Evolutionary conservation across 352 stramenopile species (phyloP).

Genomic region (Phytophthora constricta): DNA sequence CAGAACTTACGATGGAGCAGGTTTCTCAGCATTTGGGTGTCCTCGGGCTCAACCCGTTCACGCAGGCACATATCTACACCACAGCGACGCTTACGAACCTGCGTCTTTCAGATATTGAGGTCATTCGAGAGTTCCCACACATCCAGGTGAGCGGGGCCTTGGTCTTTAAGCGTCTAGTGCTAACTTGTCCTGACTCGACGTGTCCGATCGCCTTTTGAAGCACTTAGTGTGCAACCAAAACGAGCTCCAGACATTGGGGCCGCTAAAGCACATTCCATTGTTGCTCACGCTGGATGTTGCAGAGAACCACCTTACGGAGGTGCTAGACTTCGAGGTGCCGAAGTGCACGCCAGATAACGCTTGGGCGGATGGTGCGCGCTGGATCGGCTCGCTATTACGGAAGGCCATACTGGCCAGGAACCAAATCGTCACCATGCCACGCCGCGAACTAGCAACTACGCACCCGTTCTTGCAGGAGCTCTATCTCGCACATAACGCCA

Average conservation of each 20-base stretch:
- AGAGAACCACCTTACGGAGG: constrained; percentile 63
- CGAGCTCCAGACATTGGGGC: constrained; percentile 46
- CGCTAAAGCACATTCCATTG: constrained; percentile 55
- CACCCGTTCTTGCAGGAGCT: constrained; percentile 79
- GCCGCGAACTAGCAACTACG: constrained; percentile 39
- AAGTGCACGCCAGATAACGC: constrained; percentile 57
- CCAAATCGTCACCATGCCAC: constrained; percentile 54
- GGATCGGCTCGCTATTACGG: constrained; percentile 72
- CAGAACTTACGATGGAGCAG: constrained; percentile 34
- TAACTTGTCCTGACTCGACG: background rate
- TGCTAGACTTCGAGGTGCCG: constrained; percentile 72
- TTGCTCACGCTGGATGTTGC: constrained; percentile 66
- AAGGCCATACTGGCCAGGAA: constrained; percentile 62
- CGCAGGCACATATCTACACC: constrained; percentile 67
- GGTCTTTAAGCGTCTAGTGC: background rate
- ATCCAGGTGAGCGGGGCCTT: constrained; percentile 48
- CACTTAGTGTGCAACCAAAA: constrained; percentile 67
- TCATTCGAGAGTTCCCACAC: constrained; percentile 54
- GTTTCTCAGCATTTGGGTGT: constrained; percentile 53
- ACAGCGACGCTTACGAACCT: constrained; percentile 52
- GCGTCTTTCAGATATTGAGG: constrained; percentile 48
- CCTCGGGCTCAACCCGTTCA: constrained; percentile 71
- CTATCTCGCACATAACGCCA: constrained; percentile 61
- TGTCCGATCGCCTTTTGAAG: constrained; percentile 33
- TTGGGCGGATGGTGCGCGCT: constrained; percentile 62